A percentile compares a stretch with the other conserved stretches of the same genome.
Conservation (phyloP, 1,284 basidiomycete genomes). For the Rhizoctonia solani region DNA sequence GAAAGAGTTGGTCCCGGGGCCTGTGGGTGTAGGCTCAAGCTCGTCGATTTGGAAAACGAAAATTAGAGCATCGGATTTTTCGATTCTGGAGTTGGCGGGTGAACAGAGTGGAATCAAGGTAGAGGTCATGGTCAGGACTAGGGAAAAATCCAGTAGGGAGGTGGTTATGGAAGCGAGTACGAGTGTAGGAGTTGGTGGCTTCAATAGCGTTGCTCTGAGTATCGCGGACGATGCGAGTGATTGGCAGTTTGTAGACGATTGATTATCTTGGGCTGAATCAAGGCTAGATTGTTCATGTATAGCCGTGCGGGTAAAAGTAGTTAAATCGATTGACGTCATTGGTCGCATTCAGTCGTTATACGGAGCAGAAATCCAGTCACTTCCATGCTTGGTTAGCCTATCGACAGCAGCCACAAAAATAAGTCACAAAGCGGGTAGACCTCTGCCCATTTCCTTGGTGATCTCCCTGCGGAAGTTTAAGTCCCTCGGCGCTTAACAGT, state of each 20-base stretch:
- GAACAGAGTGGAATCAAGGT: conserved; percentile 20
- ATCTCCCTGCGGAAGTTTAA: background rate
- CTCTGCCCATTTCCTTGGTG: background rate
- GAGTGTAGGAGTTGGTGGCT: background rate
- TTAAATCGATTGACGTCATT: background rate
- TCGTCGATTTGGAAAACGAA: conserved; percentile 1
- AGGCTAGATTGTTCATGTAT: background rate
- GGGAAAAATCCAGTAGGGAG: background rate
- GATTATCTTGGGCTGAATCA: background rate
- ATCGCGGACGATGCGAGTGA: background rate
- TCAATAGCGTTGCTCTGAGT: background rate
- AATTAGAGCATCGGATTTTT: background rate
- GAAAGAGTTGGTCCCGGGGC: conserved; percentile 2
- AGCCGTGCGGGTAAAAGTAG: background rate
- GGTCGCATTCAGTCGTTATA: no score
- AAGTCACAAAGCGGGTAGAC: background rate
- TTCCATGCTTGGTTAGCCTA: background rate
- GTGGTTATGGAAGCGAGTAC: background rate
- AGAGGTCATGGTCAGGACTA: conserved; percentile 11
- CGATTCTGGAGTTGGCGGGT: background rate
- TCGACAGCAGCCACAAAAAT: background rate
- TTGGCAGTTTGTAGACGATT: background rate
- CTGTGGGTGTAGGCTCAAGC: background rate
- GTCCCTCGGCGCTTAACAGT: background rate
- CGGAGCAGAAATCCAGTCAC: no score